A percentile compares a stretch with the other conserved stretches of the same genome.
Evolutionary conservation across 2,329 filamentous ascomycete species (phyloP).

Genomic region (Fonsecaea pedrosoi): DNA sequence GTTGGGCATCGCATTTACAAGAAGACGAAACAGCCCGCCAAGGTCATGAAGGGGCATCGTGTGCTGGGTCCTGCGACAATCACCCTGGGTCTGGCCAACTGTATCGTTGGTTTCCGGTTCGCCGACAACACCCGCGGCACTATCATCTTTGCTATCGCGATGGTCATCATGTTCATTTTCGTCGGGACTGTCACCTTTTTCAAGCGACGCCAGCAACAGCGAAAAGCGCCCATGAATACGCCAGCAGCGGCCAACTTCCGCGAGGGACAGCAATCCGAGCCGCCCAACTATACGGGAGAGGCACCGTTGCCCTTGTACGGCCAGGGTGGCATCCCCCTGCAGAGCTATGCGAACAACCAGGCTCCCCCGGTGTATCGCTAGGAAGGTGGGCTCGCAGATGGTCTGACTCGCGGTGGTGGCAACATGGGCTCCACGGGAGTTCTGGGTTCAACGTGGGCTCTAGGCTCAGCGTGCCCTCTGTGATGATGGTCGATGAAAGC

Average conservation of each 20-base stretch:
- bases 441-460: too few relatives aligned
- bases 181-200: constrained; percentile 48
- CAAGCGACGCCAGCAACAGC: constrained; percentile 42
- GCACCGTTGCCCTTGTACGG: constrained; percentile 26
- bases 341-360: constrained; percentile 30
- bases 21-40: constrained; percentile 57
- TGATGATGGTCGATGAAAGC: background rate
- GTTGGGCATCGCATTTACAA: constrained; percentile 63
- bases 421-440: background rate
- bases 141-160: constrained; percentile 57
- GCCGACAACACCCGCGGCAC: constrained; percentile 57
- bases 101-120: constrained; percentile 65
- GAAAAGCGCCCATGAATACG: constrained; percentile 41
- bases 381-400: background rate
- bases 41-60: constrained; percentile 60
- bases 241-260: constrained; percentile 40
- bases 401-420: background rate
- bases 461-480: too few relatives aligned
- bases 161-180: constrained; percentile 52
- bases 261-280: constrained; percentile 28
- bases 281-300: constrained; percentile 15
- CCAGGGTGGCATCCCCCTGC: constrained; percentile 32
- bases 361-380: constrained; percentile 31
- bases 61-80: constrained; percentile 65
- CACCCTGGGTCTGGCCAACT: constrained; percentile 62